Conservation (phyloP, 331 rosid species). For the Phaseolus coccineus region DNA sequence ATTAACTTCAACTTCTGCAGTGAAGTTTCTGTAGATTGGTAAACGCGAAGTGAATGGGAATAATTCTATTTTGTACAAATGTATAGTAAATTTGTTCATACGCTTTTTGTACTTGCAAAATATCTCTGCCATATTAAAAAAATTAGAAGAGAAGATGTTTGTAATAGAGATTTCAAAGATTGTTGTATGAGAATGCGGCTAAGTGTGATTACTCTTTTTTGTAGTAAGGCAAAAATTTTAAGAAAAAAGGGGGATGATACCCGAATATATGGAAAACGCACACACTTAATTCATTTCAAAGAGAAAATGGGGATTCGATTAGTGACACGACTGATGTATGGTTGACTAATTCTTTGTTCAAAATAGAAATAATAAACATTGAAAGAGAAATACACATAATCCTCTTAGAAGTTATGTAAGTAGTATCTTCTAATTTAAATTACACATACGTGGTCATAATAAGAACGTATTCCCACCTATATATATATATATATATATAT, state of each 20-base stretch:
- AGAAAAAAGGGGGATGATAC: not conserved
- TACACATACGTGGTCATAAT: too few species aligned
- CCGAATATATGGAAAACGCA: not conserved
- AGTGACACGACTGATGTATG: too few species aligned
- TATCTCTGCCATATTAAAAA: not conserved
- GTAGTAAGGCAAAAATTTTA: not conserved
- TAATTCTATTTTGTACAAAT: conserved; percentile 44
- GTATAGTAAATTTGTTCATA: conserved; percentile 48
- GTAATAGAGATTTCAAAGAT: too few species aligned
- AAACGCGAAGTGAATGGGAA: conserved; percentile 9
- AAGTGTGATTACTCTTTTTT: not conserved
- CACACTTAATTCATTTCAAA: not conserved
- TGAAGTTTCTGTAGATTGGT: conserved; percentile 47
- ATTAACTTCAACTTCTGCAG: conserved; percentile 39
- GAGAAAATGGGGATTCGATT: not conserved
- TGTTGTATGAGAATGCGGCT: not conserved
- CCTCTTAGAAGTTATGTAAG: too few species aligned
- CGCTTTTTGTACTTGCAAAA: conserved; percentile 24
- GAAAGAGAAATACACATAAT: not conserved
- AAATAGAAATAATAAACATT: not conserved
- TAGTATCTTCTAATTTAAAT: too few species aligned
- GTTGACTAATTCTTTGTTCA: not conserved
- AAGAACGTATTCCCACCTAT: too few species aligned
- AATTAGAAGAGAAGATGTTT: not conserved
- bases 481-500: too few species aligned